Base-by-base conservation (phyloP, 2,329 filamentous ascomycete species). In the Tympanopsis confertula region DNA sequence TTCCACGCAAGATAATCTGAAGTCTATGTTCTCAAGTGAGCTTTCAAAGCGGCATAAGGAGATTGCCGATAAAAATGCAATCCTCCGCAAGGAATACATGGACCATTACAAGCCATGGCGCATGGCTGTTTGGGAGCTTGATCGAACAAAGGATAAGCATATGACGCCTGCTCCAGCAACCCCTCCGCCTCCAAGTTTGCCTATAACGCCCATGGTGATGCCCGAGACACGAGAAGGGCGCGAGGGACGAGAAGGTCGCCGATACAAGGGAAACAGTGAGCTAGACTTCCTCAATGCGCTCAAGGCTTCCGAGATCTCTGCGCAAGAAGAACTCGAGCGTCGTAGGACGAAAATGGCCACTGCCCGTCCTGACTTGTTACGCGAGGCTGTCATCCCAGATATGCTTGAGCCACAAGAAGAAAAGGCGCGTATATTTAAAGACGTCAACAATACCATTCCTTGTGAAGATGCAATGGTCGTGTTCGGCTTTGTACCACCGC, bases 271-370 rank as follows among this genome's bases (percentile, higher is more conserved):
- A 5, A 65, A 65, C 38, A 69, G 62, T 39, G 65, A 68, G 42
- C 50, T 67, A 4, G 65, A 68, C 39, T 61, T 69, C 35, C 58
- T 66, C 39, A 65, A 61, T 38, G 63, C 63, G 3, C 51, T 69
- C 24, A 55, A 58, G 29, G 61, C 61, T 20, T 69, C 65, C 2
- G 59, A 63, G 38, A 63, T 67, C 14, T 64, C 63, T 19, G 60
- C 61, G 0, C 58, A 62, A 43, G 63, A 67, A 46, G 63, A 68
- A 44, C 53, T 61, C 14, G 60, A 64, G 42, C 55, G 61, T 35
- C 56, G 62, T 35, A 51, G 61, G 20, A 60, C 57, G 20, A 58
- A 56, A 38, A 59, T 61, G 44, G 57, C 56, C 10, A 65, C 58
- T 5, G 59, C 61, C 12, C 54, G 54, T 22, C 62, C 62, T 4